Base-by-base conservation (phyloP, 2,329 filamentous ascomycete species). In the Bipolaris gigantea region DNA sequence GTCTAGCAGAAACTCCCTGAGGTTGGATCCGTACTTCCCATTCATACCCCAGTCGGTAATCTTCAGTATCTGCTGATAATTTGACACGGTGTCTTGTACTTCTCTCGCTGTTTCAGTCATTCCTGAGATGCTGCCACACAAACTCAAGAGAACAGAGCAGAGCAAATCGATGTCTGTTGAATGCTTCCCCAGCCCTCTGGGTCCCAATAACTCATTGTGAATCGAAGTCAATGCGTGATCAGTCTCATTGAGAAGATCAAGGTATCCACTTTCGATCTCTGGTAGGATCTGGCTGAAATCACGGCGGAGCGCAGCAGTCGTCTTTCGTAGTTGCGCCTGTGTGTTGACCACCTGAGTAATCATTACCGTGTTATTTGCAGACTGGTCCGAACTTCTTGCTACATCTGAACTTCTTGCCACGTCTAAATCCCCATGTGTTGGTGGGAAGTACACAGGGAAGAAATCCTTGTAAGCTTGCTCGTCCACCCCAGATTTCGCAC, bases 371-470 rank as follows among this genome's bases (percentile, higher is more conserved):
- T 48, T 59, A 34, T 55, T 60, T 16, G 46, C 38, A 36, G 53
- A 55, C 39, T 41, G 35, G 4, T 56, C 51, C 5, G 48, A 55
- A 11, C 53, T 45, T 23, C 53, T 54, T 3, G 63, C 59, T 18
- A 54, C 54, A 16, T 68, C 67, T 30, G 27, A 30, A 30, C 50
- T 45, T 21, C 55, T 54, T 3, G 62, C 59, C 21, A 55, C 53
- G 13, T 71, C 69, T 5, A 71, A 32, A 36, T 73, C 69, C 19
- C 59, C 62, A 43, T 70, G 63, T 18, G 67, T 72, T 13, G 70
- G 70, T 10, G 71, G 71, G 16, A 73, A 73, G 54, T 65, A 73
- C 0, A 66, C 62, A 0, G 70, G 67, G 4, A 73, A 48, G 23
- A 67, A 62, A 16, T 71, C 62, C 34, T 60, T 64, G 39, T 72